Percentiles rank a stretch among this genome's conserved stretches.
Conservation (phyloP, 2,329 filamentous ascomycete genomes). For the Capronia coronata region DNA sequence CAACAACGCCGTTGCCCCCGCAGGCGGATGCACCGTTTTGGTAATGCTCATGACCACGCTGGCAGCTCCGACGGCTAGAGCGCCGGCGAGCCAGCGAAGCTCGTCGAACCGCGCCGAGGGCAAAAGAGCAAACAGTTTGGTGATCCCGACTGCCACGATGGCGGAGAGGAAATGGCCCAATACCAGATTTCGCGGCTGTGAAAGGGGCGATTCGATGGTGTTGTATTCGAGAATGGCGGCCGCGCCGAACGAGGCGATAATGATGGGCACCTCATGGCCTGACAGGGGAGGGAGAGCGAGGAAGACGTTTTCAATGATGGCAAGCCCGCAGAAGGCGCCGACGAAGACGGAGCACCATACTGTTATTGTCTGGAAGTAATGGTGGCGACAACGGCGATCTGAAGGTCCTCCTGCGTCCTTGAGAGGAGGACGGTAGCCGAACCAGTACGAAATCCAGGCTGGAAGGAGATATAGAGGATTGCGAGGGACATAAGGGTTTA, state of each 20-base stretch:
- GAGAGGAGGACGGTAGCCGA: conserved; percentile 53
- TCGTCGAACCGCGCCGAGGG: conserved; percentile 38
- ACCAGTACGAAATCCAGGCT: conserved; percentile 57
- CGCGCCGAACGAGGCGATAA: conserved; percentile 68
- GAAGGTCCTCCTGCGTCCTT: conserved; percentile 19
- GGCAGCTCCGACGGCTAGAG: conserved; percentile 58
- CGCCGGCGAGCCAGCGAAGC: conserved; percentile 58
- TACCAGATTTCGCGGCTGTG: conserved; percentile 65
- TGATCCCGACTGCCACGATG: conserved; percentile 54
- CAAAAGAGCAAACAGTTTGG: conserved; percentile 57
- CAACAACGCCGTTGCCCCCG: conserved; percentile 65
- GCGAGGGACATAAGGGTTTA: conserved; percentile 62
- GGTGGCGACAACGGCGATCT: conserved; percentile 38
- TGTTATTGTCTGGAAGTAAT: conserved; percentile 51
- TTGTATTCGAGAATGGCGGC: conserved; percentile 71
- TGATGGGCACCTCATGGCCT: conserved; percentile 49
- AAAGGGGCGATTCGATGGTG: conserved; percentile 62
- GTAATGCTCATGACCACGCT: conserved; percentile 62
- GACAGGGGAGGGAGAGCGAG: conserved; percentile 51
- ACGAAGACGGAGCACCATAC: conserved; percentile 58
- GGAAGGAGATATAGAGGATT: conserved; percentile 61
- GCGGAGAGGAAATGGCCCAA: conserved; percentile 61
- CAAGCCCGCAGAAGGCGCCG: conserved; percentile 57
- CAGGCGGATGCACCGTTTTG: conserved; percentile 66
- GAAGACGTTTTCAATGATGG: conserved; percentile 54